Evolutionary conservation across 371 early-diverging fungal genomes (phyloP).

Genomic region (Rhizomucor miehei): DNA sequence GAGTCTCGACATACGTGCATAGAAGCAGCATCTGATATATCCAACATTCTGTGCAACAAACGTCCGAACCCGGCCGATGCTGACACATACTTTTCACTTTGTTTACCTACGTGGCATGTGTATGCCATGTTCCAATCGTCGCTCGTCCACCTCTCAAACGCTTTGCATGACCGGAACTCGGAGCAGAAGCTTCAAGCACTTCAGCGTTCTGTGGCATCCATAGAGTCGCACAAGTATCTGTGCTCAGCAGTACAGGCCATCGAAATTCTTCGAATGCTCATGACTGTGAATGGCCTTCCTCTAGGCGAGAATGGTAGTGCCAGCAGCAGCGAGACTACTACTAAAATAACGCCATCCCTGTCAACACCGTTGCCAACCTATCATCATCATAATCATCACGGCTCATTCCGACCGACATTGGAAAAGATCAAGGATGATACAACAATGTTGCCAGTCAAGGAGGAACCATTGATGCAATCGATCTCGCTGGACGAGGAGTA

Average conservation of each 20-base stretch:
- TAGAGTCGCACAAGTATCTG: constrained; percentile 26
- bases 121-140: constrained; percentile 50
- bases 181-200: constrained; percentile 13
- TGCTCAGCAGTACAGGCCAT: constrained; percentile 31
- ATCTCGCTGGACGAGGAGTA: constrained; percentile 6
- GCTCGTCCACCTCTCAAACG: constrained; percentile 31
- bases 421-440: constrained; percentile 5
- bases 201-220: constrained; percentile 18
- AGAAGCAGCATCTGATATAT: constrained; percentile 29
- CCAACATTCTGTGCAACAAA: constrained; percentile 24
- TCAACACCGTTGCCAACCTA: background rate
- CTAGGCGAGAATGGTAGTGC: no score
- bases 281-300: constrained; percentile 24
- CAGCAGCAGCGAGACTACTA: constrained; percentile 2
- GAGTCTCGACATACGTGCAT: constrained; percentile 32
- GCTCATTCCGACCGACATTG: background rate
- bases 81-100: constrained; percentile 26
- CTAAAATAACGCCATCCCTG: background rate
- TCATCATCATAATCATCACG: no score
- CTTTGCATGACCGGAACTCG: constrained; percentile 23
- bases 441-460: background rate
- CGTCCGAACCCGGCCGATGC: constrained; percentile 15
- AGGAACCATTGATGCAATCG: background rate
- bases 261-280: constrained; percentile 31
- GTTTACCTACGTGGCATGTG: constrained; percentile 42